Evolutionary conservation across 108 stramenopile genomes (phyloP), one percentile per base, ranked within the genome.

Genomic region (Cyclotella sp.): DNA sequence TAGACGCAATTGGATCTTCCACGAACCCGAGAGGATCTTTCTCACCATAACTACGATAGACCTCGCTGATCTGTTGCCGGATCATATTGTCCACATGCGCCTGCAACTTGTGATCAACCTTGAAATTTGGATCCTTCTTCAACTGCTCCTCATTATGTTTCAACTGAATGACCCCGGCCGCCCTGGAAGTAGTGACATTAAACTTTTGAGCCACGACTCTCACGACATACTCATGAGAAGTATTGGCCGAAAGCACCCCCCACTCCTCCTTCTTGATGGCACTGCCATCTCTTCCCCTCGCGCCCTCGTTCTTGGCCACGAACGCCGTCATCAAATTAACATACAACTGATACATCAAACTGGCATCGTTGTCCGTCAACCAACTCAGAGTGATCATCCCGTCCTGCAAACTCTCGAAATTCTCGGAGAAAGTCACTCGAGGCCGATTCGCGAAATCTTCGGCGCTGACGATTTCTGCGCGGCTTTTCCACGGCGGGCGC

Each of bases 401-500:
- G 75, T 95, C 94, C 19, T 78, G 79, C 76, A 87, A 82, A 54
- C 77, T 80, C 16, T 85, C 81, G 63, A 91, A 95, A 40, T 86
- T 73, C 44, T 85, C 86, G 40, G 87, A 88, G 54, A 91, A 91
- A 53, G 84, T 88, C 0, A 92, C 94, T 14, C 79, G 62, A 8
- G 94, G 93, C 15, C 89, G 86, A 68, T 89, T 87, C 67, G 89
- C 89, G 74, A 90, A 94, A 66, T 94, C 93, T 67, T 94, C 89
- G 10, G 87, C 89, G 41, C 77, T 82, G 34, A 91, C 83, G 47
- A 94, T 82, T 47, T 85, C 83, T 26, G 85, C 77, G 40, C 82
- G 77, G 44, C 57, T 77, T 21, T 57, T 79, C 51, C 80, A 91
- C 58, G 78, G 84, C 12, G 93, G 90, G 28, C 89, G 84, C 78